Conservation (phyloP, 1,284 basidiomycete species). For the Sporisorium iseilematis-ciliati region DNA sequence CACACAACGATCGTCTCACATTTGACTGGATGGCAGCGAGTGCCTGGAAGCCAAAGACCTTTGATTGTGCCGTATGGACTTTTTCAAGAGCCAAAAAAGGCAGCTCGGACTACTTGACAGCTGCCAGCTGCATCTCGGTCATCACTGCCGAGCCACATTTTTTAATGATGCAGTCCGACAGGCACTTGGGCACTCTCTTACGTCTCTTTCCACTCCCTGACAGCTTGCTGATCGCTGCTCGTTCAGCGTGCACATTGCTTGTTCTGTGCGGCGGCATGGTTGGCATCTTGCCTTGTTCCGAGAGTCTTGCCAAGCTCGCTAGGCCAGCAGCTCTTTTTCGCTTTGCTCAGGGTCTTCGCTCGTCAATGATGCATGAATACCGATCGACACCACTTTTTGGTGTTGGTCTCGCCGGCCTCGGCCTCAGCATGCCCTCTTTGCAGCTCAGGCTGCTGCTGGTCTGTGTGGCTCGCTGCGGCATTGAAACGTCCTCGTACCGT, state of each 20-base stretch:
- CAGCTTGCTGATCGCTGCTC: conserved; percentile 1
- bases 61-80: not conserved
- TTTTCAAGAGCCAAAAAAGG: not conserved
- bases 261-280: conserved; percentile 3
- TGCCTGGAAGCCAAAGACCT: not conserved
- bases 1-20: not conserved
- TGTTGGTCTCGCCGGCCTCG: conserved; percentile 16
- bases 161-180: not conserved
- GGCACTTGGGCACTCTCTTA: conserved; percentile 11
- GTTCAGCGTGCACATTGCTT: not conserved
- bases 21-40: not conserved
- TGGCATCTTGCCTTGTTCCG: not conserved
- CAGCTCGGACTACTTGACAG: conserved; percentile 42
- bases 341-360: conserved; percentile 4
- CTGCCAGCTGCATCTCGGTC: conserved; percentile 47
- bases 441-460: conserved; percentile 4
- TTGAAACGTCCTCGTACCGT: conserved; percentile 10
- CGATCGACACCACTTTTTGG: conserved; percentile 1
- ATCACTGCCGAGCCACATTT: conserved; percentile 42
- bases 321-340: not conserved
- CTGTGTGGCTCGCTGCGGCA: not conserved
- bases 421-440: conserved; percentile 27
- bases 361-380: conserved; percentile 6
- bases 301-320: too few species aligned
- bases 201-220: conserved; percentile 5